Evolutionary conservation across 2,329 filamentous ascomycete species (phyloP).

Genomic region (Clonostachys byssicola): DNA sequence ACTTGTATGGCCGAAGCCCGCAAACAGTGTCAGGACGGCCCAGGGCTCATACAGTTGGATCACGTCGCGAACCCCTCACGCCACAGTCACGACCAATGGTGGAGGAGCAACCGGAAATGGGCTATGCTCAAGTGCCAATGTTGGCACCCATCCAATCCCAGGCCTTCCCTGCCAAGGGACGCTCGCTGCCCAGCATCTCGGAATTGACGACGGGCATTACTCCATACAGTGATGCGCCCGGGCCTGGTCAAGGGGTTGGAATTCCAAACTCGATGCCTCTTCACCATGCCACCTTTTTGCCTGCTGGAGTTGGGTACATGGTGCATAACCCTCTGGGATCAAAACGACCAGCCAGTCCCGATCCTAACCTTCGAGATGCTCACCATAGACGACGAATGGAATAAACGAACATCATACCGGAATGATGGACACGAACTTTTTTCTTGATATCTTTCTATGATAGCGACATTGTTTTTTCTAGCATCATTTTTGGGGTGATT

Average conservation of each 20-base stretch:
- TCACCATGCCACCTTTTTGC: constrained; percentile 12
- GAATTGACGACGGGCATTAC: constrained; percentile 62
- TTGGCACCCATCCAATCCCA: constrained; percentile 50
- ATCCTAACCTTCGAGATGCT: constrained; percentile 16
- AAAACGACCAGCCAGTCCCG: constrained; percentile 50
- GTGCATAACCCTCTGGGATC: constrained; percentile 32
- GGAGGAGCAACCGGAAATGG: constrained; percentile 20
- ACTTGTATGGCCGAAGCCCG: constrained; percentile 30
- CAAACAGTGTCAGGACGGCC: constrained; percentile 1
- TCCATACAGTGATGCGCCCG: constrained; percentile 49
- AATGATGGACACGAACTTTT: not conserved
- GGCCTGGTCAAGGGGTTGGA: constrained; percentile 12
- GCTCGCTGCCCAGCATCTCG: constrained; percentile 54
- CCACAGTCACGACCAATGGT: constrained; percentile 7
- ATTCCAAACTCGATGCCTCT: too few relatives aligned
- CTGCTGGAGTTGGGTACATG: constrained; percentile 25
- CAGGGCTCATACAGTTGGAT: not conserved
- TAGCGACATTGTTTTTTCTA: not conserved
- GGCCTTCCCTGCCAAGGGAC: constrained; percentile 29
- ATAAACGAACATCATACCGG: constrained; percentile 3
- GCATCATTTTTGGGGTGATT: not conserved
- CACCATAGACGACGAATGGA: constrained; percentile 27
- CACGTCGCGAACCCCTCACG: constrained; percentile 2
- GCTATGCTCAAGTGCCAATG: constrained; percentile 29
- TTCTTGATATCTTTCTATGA: not conserved